These are phyloP conservation scores for Aquilaria yunnanensis DNA, from an alignment of 345 rosid genomes.

Conservation along the genomic window DNA sequence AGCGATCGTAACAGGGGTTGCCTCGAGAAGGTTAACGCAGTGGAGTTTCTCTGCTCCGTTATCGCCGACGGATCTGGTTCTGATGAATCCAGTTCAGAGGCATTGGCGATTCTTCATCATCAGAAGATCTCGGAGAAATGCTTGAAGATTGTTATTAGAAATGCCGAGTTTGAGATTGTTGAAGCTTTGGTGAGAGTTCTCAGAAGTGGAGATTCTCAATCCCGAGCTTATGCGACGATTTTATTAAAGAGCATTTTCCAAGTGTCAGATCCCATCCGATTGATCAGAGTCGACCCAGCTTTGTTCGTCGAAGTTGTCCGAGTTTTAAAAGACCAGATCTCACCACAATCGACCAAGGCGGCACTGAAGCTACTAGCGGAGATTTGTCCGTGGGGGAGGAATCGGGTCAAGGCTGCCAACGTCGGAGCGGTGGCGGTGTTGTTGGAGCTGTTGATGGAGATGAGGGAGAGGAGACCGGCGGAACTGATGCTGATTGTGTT, in stretches of 20 bases:
- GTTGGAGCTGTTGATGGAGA: constrained; percentile 46
- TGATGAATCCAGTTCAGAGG: constrained; percentile 26
- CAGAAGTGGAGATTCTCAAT: constrained; percentile 24
- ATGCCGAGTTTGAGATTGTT: constrained; percentile 19
- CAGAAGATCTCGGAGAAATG: constrained; percentile 19
- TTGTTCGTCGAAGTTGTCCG: constrained; percentile 34
- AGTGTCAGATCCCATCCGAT: constrained; percentile 38
- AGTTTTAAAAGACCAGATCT: constrained; percentile 37
- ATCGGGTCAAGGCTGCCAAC: constrained; percentile 47
- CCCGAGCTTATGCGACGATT: constrained; percentile 30
- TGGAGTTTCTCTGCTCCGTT: constrained; percentile 38
- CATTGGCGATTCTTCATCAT: constrained; percentile 34
- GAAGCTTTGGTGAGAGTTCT: constrained; percentile 20
- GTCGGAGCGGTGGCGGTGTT: constrained; percentile 28
- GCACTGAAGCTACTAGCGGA: constrained; percentile 31
- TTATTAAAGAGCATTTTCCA: constrained; percentile 28
- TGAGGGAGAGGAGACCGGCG: constrained; percentile 20
- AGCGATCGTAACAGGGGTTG: constrained; percentile 27
- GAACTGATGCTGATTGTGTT: constrained; percentile 34
- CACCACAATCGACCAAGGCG: constrained; percentile 39
- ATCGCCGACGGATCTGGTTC: constrained; percentile 12
- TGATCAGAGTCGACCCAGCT: constrained; percentile 21
- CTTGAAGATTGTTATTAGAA: constrained; percentile 23
- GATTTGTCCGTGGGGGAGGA: constrained; percentile 56
- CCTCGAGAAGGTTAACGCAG: constrained; percentile 27